Percentiles rank a stretch among this genome's conserved stretches.
Conservation (phyloP, 768 basidiomycete species). For the Trametes gibbosa region DNA sequence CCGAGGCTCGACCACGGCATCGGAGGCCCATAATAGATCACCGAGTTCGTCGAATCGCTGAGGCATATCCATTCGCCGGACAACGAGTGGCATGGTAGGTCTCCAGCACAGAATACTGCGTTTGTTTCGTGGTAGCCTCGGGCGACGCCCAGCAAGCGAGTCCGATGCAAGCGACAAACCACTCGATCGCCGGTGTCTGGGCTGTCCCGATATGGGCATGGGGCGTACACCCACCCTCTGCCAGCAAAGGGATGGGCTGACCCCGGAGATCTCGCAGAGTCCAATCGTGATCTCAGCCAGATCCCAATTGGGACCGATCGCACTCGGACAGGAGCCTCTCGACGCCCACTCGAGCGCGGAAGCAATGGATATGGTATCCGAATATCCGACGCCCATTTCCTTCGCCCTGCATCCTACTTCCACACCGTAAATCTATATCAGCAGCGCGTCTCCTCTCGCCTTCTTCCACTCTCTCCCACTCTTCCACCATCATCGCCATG, state of each 20-base stretch:
- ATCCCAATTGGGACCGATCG: constrained; percentile 12
- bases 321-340: constrained; percentile 7
- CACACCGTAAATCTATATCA: constrained; percentile 13
- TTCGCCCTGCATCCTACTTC: constrained; percentile 11
- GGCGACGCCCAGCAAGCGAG: background rate
- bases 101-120: too few species aligned
- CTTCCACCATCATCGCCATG: too few species aligned
- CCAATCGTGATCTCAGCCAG: background rate
- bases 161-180: background rate
- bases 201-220: background rate
- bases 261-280: background rate
- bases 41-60: too few species aligned
- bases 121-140: too few species aligned
- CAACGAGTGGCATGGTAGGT: too few species aligned
- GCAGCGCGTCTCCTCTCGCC: background rate
- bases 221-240: constrained; percentile 1
- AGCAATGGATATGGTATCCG: constrained; percentile 13
- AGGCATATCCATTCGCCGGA: too few species aligned
- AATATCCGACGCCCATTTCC: constrained; percentile 11
- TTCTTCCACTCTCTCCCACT: too few species aligned
- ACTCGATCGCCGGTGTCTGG: constrained; percentile 1
- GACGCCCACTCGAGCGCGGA: constrained; percentile 7
- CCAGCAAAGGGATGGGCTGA: background rate
- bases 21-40: too few species aligned
- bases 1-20: too few species aligned